These are phyloP conservation scores for Calamus simplicifolius DNA, from an alignment of 176 grass and related monocot species.

Conservation along the genomic window DNA sequence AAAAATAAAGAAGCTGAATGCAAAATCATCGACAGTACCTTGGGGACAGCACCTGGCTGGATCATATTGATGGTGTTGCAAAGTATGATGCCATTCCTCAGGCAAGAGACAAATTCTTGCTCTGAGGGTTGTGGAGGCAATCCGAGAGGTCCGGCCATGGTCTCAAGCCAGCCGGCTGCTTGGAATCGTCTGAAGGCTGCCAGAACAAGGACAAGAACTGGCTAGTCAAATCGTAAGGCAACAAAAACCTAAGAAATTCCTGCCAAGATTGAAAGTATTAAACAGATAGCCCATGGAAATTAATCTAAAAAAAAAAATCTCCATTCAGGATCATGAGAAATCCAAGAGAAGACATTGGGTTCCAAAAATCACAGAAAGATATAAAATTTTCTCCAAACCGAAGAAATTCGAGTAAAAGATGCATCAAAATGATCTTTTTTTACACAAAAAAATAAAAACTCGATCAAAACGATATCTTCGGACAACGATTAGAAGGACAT, in stretches of 20 bases:
- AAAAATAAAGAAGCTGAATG: not conserved
- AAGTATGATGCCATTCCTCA: conserved; percentile 73
- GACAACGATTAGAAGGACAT: too few relatives aligned
- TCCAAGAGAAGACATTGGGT: too few relatives aligned
- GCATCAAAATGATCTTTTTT: too few relatives aligned
- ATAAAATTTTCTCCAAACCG: too few relatives aligned
- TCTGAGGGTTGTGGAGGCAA: conserved; percentile 47
- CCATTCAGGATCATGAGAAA: too few relatives aligned
- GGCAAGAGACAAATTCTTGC: conserved; percentile 47
- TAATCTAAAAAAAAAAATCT: too few relatives aligned
- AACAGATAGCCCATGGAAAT: too few relatives aligned
- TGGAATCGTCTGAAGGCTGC: conserved; percentile 66
- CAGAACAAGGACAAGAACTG: conserved; percentile 19
- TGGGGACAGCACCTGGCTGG: conserved; percentile 47
- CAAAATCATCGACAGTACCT: conserved; percentile 24
- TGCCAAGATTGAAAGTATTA: too few relatives aligned
- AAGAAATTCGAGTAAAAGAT: too few relatives aligned
- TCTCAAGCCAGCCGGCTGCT: conserved; percentile 65
- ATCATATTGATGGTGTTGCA: conserved; percentile 87
- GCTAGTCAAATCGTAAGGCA: not conserved
- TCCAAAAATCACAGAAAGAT: too few relatives aligned
- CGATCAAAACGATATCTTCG: too few relatives aligned
- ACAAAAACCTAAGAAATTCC: not conserved
- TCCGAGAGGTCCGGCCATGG: conserved; percentile 37
- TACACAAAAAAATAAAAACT: too few relatives aligned